Evolutionary conservation across 306 rosid genomes (phyloP).

Genomic region (Malus asiatica): DNA sequence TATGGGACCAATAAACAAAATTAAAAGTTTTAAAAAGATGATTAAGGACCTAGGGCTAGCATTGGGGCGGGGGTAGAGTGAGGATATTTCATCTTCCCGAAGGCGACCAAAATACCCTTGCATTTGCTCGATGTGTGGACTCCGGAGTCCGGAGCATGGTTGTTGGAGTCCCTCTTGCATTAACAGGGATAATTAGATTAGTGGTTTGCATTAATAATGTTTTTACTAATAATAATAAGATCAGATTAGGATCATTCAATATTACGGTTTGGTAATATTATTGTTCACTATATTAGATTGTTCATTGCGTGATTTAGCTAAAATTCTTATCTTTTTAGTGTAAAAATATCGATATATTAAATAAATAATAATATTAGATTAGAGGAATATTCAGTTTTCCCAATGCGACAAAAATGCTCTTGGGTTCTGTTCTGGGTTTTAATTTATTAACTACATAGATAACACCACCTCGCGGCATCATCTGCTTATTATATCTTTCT

Average conservation of each 20-base stretch:
- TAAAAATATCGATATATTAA: too few species aligned
- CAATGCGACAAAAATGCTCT: conserved; percentile 89
- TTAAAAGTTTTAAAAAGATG: background rate
- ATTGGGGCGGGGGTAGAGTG: background rate
- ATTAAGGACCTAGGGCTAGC: background rate
- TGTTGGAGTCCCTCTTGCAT: background rate
- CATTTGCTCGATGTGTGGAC: background rate
- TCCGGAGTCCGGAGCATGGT: background rate
- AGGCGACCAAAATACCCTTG: conserved; percentile 23
- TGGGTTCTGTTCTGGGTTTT: conserved; percentile 38
- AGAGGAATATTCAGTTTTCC: conserved; percentile 70
- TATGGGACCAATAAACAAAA: background rate
- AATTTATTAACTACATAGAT: conserved; percentile 16
- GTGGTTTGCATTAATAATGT: background rate
- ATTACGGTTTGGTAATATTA: too few species aligned
- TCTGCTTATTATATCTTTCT: background rate
- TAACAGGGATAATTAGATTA: too few species aligned
- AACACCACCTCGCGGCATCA: conserved; percentile 29
- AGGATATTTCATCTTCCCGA: background rate
- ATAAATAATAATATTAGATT: background rate
- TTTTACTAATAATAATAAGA: background rate
- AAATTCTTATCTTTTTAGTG: too few species aligned
- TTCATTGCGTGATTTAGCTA: accelerated
- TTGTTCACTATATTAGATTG: too few species aligned
- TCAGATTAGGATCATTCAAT: too few species aligned